Evolutionary conservation across 768 basidiomycete genomes (phyloP).

Genomic region (Postia placenta): DNA sequence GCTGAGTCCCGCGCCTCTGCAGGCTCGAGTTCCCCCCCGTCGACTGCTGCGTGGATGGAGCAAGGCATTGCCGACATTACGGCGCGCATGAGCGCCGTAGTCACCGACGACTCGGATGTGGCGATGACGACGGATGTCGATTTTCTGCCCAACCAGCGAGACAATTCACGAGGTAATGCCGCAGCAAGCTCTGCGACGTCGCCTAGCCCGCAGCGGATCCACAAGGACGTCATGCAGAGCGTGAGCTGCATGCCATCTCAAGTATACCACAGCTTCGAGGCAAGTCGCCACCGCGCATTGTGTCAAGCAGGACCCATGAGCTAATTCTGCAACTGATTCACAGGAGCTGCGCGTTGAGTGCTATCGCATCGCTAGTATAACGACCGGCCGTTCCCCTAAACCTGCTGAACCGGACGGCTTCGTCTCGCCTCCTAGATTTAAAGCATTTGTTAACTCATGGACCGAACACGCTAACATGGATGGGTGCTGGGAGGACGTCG

Average conservation of each 20-base stretch:
- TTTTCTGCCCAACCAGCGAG: background rate
- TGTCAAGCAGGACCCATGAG: too few species aligned
- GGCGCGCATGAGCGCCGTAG: background rate
- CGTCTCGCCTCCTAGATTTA: too few species aligned
- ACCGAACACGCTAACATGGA: too few species aligned
- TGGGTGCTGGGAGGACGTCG: too few species aligned
- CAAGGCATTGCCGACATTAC: background rate
- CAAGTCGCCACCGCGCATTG: background rate
- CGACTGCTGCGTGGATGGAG: background rate
- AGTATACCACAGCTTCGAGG: constrained; percentile 2
- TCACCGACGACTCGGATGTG: background rate
- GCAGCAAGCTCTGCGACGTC: background rate
- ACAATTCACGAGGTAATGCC: background rate
- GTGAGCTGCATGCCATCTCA: background rate
- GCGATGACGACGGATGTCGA: background rate
- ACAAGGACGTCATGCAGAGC: constrained; percentile 3
- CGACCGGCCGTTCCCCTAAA: background rate
- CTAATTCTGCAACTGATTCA: background rate
- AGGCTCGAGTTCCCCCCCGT: too few species aligned
- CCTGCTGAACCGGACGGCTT: background rate
- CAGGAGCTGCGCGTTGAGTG: constrained; percentile 5
- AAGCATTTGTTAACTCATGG: too few species aligned
- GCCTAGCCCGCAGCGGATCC: background rate
- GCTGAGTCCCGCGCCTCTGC: too few species aligned
- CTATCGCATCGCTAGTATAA: background rate